Conservation (phyloP, 768 basidiomycete species). For the Naganishia kalamii region DNA sequence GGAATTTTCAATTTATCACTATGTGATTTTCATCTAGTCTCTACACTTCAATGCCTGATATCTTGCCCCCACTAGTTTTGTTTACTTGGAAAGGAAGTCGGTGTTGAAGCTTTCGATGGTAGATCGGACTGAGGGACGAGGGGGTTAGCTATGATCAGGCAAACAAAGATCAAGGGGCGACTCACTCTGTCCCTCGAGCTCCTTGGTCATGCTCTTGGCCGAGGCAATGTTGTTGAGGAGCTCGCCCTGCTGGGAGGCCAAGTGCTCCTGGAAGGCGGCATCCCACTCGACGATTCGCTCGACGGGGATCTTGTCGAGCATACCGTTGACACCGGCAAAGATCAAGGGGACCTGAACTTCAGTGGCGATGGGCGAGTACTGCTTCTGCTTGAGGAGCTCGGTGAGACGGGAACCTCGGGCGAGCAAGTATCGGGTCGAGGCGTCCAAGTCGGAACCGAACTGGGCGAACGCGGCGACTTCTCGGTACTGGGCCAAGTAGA, state of each 20-base stretch:
- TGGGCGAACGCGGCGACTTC: constrained; percentile 84
- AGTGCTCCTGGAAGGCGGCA: constrained; percentile 80
- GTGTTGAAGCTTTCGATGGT: constrained; percentile 21
- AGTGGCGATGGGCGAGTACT: constrained; percentile 55
- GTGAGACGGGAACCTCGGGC: constrained; percentile 97
- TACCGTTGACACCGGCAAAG: constrained; percentile 99
- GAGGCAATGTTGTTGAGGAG: constrained; percentile 79
- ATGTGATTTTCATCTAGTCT: constrained; percentile 17
- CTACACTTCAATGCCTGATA: constrained; percentile 3
- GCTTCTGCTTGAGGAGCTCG: constrained; percentile 88
- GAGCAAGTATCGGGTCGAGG: constrained; percentile 96
- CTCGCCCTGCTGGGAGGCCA: constrained; percentile 63
- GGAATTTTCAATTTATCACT: constrained; percentile 14
- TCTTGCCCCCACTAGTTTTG: constrained; percentile 6
- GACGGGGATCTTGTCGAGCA: constrained; percentile 91
- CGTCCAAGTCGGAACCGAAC: constrained; percentile 99
- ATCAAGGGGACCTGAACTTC: constrained; percentile 98
- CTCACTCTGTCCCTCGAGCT: constrained; percentile 74
- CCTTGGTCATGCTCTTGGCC: constrained; percentile 71
- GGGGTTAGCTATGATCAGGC: neutral
- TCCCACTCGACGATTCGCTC: constrained; percentile 63
- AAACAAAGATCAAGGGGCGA: neutral
- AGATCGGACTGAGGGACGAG: constrained; percentile 8
- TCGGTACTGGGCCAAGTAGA: constrained; percentile 99
- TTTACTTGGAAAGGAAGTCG: constrained; percentile 19